Evolutionary conservation across 352 stramenopile species (phyloP).

Genomic region (Pythium oligandrum): DNA sequence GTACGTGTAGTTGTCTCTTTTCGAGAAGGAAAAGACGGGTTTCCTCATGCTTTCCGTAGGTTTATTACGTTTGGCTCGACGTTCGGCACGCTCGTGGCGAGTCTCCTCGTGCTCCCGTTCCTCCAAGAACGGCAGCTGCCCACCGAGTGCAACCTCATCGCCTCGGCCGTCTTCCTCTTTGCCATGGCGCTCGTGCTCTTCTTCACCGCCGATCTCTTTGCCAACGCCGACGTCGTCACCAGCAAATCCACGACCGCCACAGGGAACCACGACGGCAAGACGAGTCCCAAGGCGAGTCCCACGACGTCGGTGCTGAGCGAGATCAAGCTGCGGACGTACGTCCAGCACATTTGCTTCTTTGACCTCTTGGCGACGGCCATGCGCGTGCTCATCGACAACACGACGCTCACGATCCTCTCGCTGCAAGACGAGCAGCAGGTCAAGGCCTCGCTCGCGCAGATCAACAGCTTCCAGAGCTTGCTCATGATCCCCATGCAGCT

Average conservation of each 20-base stretch:
- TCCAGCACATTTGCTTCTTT: conserved; percentile 87
- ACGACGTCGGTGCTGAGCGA: conserved; percentile 33
- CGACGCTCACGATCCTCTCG: conserved; percentile 69
- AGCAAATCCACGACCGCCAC: conserved; percentile 5
- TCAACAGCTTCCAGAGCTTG: conserved; percentile 83
- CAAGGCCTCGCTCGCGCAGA: conserved; percentile 65
- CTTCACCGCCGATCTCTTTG: conserved; percentile 43
- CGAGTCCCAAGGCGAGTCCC: conserved; percentile 5
- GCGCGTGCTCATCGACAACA: conserved; percentile 80
- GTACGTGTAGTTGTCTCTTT: conserved; percentile 10
- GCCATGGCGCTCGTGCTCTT: conserved; percentile 55
- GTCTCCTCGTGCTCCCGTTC: conserved; percentile 59
- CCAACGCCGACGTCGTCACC: conserved; percentile 4
- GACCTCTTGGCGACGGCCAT: conserved; percentile 78
- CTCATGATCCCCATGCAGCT: conserved; percentile 86
- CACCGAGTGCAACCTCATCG: conserved; percentile 72
- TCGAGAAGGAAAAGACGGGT: background rate
- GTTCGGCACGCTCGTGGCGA: conserved; percentile 69
- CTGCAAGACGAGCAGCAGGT: conserved; percentile 58
- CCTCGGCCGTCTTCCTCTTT: conserved; percentile 46
- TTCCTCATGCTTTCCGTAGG: conserved; percentile 6
- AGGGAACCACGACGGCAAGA: background rate
- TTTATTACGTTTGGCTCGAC: conserved; percentile 85
- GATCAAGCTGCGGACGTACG: conserved; percentile 68
- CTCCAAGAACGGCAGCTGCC: conserved; percentile 45